Base-by-base conservation (phyloP, 768 basidiomycete species). In the Trichaptum fuscoviolaceum region DNA sequence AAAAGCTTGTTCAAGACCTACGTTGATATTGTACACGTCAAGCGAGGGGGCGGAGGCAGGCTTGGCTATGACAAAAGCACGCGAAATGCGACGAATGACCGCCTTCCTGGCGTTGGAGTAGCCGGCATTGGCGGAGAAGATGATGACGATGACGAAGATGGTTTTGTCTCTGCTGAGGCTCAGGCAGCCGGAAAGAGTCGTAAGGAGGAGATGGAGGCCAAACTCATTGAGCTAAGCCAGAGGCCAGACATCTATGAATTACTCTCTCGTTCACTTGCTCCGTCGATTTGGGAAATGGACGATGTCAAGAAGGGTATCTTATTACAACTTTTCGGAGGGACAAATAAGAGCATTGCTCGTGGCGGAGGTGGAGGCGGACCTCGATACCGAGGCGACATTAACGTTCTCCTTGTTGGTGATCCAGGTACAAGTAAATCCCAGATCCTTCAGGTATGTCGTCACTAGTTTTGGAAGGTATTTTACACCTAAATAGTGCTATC, bases 231-330 rank as follows among this genome's bases (percentile, higher is more conserved):
- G 52, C 83, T 97, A 34, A 91, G 91, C 71, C 77, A 83, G 69
- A 78, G 85, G 65, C 85, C 87, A 20, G 95, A 97, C 75, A 80
- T 99, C 30, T 99, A 99, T 75, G 93, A 94, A 1, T 79, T 92
- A 27, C 82, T 99, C 6, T 80, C 95, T 8, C 82, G 90, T 20
- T 93, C 91, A 1, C 84, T 99, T 65, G 96, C 96, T 0, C 97
- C 97, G 18, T 92, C 89, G 35, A 97, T 99, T 70, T 99, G 93
- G 89, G 92, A 94, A 75, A 91, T 99, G 92, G 96, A 99, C 26
- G 97, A 99, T 74, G 95, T 99, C 67, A 99, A 99, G 81, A 98
- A 99, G 81, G 97, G 97, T 0, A 97, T 99, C 64, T 75, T 99
- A 67, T 79, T 99, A 35, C 96, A 99, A 76, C 78, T 99, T 26